Conservation (phyloP, 2,329 filamentous ascomycete genomes). For the Paraconiothyrium brasiliense region DNA sequence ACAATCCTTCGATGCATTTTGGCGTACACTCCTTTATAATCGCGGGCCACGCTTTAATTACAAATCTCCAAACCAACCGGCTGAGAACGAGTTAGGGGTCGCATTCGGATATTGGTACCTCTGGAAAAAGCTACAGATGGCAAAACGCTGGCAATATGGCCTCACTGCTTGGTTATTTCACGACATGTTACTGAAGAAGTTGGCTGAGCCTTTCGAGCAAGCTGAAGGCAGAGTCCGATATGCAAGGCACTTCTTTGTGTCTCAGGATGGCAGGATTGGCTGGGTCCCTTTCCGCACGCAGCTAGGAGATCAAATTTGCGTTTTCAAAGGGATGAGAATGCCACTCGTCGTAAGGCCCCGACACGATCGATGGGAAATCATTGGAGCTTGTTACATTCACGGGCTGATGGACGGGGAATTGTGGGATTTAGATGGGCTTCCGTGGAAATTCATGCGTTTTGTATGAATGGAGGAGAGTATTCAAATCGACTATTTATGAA, state of each 20-base stretch:
- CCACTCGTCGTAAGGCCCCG: conserved; percentile 16
- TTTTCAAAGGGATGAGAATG: conserved; percentile 20
- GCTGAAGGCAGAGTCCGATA: conserved; percentile 18
- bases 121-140: conserved; percentile 20
- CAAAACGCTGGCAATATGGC: conserved; percentile 14
- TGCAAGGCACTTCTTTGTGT: conserved; percentile 23
- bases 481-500: too few species aligned
- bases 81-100: conserved; percentile 12
- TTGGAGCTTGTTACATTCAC: conserved; percentile 23
- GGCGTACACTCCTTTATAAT: conserved; percentile 24
- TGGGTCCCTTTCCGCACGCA: conserved; percentile 20
- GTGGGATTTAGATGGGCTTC: conserved; percentile 16
- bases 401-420: conserved; percentile 23
- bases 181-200: conserved; percentile 9
- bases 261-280: conserved; percentile 18
- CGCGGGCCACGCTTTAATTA: conserved; percentile 17
- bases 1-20: conserved; percentile 20
- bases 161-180: conserved; percentile 7
- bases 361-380: conserved; percentile 18
- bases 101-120: conserved; percentile 23
- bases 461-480: neutral
- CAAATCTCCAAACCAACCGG: conserved; percentile 8
- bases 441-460: conserved; percentile 21
- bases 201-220: conserved; percentile 19
- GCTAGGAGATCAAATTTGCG: conserved; percentile 14